Evolutionary conservation across 768 basidiomycete genomes (phyloP).

Genomic region (Rhodotorula graminis): DNA sequence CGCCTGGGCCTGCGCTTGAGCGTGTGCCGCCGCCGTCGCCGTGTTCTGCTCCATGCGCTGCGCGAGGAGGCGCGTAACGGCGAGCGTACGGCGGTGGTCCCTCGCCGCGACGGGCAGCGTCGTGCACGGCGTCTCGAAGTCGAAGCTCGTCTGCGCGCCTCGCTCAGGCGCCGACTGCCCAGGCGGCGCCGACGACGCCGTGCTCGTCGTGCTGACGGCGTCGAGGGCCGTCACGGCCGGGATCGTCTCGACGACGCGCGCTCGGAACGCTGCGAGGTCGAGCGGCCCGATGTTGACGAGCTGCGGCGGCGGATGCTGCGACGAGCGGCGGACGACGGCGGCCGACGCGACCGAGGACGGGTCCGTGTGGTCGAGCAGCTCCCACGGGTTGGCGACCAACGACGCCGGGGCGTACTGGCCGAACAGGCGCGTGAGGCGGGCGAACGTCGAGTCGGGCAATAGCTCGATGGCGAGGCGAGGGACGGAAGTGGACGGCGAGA

Average conservation of each 20-base stretch:
- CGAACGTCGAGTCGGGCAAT: conserved; percentile 21
- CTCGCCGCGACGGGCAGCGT: conserved; percentile 18
- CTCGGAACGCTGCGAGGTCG: conserved; percentile 36
- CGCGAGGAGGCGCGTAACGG: conserved; percentile 9
- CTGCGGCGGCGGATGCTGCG: not conserved
- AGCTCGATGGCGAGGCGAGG: conserved; percentile 5
- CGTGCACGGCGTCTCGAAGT: conserved; percentile 37
- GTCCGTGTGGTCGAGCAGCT: conserved; percentile 35
- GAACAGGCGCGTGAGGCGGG: conserved; percentile 29
- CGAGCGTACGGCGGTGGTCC: conserved; percentile 25
- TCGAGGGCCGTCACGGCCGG: conserved; percentile 32
- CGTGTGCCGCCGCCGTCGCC: not conserved
- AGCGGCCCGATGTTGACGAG: conserved; percentile 34
- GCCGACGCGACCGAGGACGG: not conserved
- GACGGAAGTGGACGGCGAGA: not conserved
- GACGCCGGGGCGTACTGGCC: not conserved
- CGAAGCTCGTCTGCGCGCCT: conserved; percentile 38
- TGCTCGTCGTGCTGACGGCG: conserved; percentile 20
- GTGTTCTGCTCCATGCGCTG: not conserved
- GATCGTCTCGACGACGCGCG: conserved; percentile 19
- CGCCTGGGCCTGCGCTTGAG: conserved; percentile 7
- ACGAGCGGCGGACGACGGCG: not conserved
- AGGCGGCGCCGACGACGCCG: not conserved
- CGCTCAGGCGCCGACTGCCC: not conserved
- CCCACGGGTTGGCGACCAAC: conserved; percentile 31